Base-by-base conservation (phyloP, 2,329 filamentous ascomycete species). In the Emmonsiellopsis sp. region DNA sequence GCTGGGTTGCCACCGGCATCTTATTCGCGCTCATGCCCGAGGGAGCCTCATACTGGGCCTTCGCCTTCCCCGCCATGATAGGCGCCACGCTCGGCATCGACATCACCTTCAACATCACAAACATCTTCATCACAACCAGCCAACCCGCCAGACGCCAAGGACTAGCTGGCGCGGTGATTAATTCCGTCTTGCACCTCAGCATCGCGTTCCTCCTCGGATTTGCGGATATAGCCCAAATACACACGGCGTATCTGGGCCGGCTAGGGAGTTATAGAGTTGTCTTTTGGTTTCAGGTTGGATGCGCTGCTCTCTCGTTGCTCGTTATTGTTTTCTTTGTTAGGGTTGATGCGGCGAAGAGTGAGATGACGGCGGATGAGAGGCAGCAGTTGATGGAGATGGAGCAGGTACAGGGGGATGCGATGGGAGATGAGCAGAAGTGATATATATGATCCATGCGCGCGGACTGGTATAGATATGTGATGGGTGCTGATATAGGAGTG, bases 51-150 rank as follows among this genome's bases (percentile, higher is more conserved):
- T 86, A 86, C 73, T 92, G 87, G 87, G 79, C 83, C 0, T 90
- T 80, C 62, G 76, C 88, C 21, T 88, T 91, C 62, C 84, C 86
- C 42, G 55, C 69, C 1, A 77, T 76, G 72, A 69, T 79, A 3
- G 81, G 82, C 57, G 78, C 77, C 10, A 91, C 87, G 0, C 74
- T 90, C 36, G 86, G 84, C 14, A 82, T 90, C 55, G 87, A 92
- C 62, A 82, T 90, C 52, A 82, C 82, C 6, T 90, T 85, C 70
- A 88, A 85, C 62, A 79, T 90, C 1, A 80, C 83, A 14, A 90
- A 86, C 61, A 79, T 91, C 55, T 91, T 87, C 68, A 86, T 89
- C 65, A 89, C 86, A 0, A 89, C 86, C 0, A 80, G 79, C 11
- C 73, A 90, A 57, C 85, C 86, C 0, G 74, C 75, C 4, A 76